Evolutionary conservation across 805 yeast genomes (phyloP), one percentile per base, ranked within the genome.

Genomic region (Zygotorulaspora florentina): DNA sequence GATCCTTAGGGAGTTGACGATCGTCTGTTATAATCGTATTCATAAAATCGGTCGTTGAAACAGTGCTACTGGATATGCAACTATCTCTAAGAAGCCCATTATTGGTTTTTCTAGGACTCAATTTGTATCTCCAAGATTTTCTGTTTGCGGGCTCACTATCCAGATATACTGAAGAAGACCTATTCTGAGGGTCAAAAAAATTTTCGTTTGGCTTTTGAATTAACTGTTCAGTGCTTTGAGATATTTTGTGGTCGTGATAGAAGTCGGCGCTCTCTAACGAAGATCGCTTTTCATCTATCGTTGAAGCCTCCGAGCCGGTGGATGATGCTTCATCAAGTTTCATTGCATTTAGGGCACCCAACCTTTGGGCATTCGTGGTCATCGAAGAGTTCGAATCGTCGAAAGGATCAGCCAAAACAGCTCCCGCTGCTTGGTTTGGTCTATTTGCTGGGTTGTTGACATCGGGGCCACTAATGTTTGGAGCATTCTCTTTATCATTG

Each of bases 31-130:
- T 71, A 57, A 88, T 76, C 31, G 89, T 87, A 3, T 87, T 84
- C 59, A 88, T 75, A 39, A 89, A 74, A 61, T 87, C 91, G 41
- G 83, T 87, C 1, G 96, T 87, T 27, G 90, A 81, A 28, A 90
- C 90, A 0, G 96, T 88, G 23, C 88, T 89, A 46, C 85, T 58
- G 0, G 96, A 86, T 31, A 76, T 77, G 45, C 79, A 72, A 8
- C 95, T 83, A 29, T 77, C 81, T 61, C 91, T 77, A n/a, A 39
- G 25, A 16, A 13, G 35, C 38, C 77, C 46, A 20, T 51, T 52
- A 25, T 39, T 45, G 20, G 18, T 72, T 27, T 69, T 71, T 74
- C 69, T 35, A 64, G 48, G 30, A 62, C 54, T 35, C 61, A 62
- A 20, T 56, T 53, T 69, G 35, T 66, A 67, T 57, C 89, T 71